phyloP scores from a whole-genome alignment of 2,329 filamentous ascomycete genomes.

The Fusarium incarnatum region DNA sequence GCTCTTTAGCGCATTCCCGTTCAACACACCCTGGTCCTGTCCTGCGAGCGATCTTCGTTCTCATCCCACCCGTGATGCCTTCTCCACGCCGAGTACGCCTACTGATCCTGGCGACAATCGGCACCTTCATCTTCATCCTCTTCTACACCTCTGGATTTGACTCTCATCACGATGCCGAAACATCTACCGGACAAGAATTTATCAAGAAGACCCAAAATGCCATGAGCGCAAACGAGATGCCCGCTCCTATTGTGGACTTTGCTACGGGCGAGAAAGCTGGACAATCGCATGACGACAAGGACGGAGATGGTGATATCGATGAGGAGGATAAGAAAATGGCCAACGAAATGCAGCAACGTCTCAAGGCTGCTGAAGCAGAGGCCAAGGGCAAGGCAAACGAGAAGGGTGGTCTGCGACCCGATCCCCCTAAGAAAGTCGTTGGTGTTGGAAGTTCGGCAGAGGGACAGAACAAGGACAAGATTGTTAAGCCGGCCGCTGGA shows the following conservation, averaged over 20 bases:
- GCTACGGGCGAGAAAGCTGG: conserved; percentile 54
- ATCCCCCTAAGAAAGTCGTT: conserved; percentile 67
- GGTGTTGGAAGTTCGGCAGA: conserved; percentile 69
- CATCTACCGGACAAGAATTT: conserved; percentile 63
- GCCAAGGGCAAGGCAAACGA: conserved; percentile 76
- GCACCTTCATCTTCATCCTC: conserved; percentile 74
- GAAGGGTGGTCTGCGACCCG: conserved; percentile 71
- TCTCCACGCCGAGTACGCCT: conserved; percentile 77
- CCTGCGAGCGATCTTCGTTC: conserved; percentile 6
- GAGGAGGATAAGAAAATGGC: conserved; percentile 66
- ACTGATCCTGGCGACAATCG: conserved; percentile 72
- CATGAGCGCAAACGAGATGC: conserved; percentile 55
- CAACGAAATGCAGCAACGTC: conserved; percentile 66
- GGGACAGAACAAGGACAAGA: conserved; percentile 57
- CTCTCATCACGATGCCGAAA: conserved; percentile 61
- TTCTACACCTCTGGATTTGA: conserved; percentile 76
- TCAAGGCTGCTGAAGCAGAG: conserved; percentile 75
- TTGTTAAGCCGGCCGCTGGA: conserved; percentile 54
- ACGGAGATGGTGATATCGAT: conserved; percentile 66
- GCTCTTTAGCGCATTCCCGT: conserved; percentile 43
- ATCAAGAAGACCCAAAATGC: conserved; percentile 70
- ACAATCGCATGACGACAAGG: conserved; percentile 60
- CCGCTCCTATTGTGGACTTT: conserved; percentile 56
- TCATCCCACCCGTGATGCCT: conserved; percentile 64
- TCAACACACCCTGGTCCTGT: conserved; percentile 15